A percentile compares a stretch with the other conserved stretches of the same genome.
These are phyloP conservation scores for Fusarium armeniacum DNA, from an alignment of 2,329 filamentous ascomycete genomes.

Conservation along the genomic window DNA sequence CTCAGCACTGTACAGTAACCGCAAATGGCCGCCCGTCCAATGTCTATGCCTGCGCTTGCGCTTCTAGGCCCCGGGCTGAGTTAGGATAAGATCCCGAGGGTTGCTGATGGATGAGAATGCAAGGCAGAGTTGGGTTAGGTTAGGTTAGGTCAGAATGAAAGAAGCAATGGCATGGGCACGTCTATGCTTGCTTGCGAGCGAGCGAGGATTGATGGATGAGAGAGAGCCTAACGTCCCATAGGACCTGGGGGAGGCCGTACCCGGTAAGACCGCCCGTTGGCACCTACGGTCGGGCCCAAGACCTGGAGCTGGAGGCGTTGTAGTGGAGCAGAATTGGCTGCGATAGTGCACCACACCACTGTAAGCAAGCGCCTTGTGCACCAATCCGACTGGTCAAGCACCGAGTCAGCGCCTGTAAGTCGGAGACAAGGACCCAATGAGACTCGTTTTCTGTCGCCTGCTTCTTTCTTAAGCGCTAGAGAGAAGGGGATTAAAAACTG, in stretches of 20 bases:
- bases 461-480: slow-evolving; percentile 37
- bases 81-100: slow-evolving; percentile 40
- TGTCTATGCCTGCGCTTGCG: slow-evolving; percentile 37
- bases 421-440: slow-evolving; percentile 36
- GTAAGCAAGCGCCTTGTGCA: slow-evolving; percentile 56
- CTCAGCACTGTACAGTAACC: slow-evolving; percentile 5
- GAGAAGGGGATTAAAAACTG: slow-evolving; percentile 17
- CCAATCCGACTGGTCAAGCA: slow-evolving; percentile 54
- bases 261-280: slow-evolving; percentile 43
- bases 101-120: slow-evolving; percentile 35
- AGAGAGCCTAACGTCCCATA: background rate
- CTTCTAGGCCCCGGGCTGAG: slow-evolving; percentile 43
- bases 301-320: slow-evolving; percentile 28
- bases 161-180: slow-evolving; percentile 25
- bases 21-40: slow-evolving; percentile 16
- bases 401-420: slow-evolving; percentile 53
- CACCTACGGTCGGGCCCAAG: slow-evolving; percentile 26
- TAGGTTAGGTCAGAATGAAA: slow-evolving; percentile 34
- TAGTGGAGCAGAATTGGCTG: slow-evolving; percentile 38
- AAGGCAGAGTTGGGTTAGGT: slow-evolving; percentile 19
- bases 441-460: slow-evolving; percentile 25
- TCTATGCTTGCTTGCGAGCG: background rate
- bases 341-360: slow-evolving; percentile 51
- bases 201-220: background rate
- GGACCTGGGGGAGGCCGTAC: slow-evolving; percentile 35